These are phyloP conservation scores for Alternaria triticina DNA, from an alignment of 2,329 filamentous ascomycete genomes.

Conservation along the genomic window DNA sequence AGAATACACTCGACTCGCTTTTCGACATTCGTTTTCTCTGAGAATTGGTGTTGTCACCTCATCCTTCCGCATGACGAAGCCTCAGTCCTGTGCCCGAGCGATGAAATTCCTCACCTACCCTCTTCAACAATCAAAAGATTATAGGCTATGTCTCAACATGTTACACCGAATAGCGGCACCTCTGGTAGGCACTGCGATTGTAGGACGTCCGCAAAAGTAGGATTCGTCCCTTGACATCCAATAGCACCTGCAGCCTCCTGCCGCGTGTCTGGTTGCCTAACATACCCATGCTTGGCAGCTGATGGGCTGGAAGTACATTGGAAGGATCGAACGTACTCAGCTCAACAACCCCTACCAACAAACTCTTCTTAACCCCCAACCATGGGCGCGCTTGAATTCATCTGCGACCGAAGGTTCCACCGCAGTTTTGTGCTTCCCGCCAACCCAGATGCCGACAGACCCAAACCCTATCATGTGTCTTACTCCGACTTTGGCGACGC, in stretches of 20 bases:
- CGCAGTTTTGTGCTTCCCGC: slow-evolving; percentile 29
- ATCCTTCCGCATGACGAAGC: not conserved
- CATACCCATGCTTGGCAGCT: not conserved
- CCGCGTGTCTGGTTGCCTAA: not conserved
- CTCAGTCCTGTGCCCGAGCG: not conserved
- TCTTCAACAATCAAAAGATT: not conserved
- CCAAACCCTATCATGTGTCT: slow-evolving; percentile 30
- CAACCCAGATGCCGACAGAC: slow-evolving; percentile 23
- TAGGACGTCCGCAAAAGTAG: not conserved
- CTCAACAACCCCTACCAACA: not conserved
- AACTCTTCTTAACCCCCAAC: not conserved
- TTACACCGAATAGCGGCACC: not conserved
- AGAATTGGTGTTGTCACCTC: not conserved
- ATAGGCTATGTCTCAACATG: not conserved
- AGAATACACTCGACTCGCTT: not conserved
- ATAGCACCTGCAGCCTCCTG: not conserved
- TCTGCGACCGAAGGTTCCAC: slow-evolving; percentile 40
- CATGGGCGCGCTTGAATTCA: slow-evolving; percentile 35
- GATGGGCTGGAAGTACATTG: not conserved
- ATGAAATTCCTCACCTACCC: not conserved
- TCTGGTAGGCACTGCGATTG: not conserved
- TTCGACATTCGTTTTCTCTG: not conserved
- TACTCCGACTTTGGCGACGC: slow-evolving; percentile 40
- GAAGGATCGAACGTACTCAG: not conserved
- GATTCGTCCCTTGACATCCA: not conserved